These are phyloP conservation scores for Wickerhamiella shivajii DNA, from an alignment of 805 yeast species.

Conservation along the genomic window DNA sequence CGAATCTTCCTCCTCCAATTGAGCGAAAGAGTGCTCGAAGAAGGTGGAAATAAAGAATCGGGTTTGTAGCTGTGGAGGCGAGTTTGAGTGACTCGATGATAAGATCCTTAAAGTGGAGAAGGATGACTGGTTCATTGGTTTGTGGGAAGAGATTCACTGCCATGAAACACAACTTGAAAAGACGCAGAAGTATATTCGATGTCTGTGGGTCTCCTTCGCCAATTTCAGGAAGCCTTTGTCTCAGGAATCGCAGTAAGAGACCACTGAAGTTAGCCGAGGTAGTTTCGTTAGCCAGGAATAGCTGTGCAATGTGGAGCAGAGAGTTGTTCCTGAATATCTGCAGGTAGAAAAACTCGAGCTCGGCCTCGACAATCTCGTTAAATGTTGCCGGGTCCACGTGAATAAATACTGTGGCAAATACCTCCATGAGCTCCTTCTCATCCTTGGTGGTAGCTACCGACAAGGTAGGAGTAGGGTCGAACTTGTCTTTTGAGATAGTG, in stretches of 20 bases:
- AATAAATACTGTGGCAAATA: conserved; percentile 82
- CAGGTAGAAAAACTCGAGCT: conserved; percentile 62
- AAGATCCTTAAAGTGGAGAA: conserved; percentile 76
- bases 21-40: conserved; percentile 82
- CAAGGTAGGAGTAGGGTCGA: conserved; percentile 45
- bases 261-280: conserved; percentile 88
- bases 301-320: conserved; percentile 79
- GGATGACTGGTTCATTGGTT: conserved; percentile 70
- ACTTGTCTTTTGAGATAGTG: conserved; percentile 1
- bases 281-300: conserved; percentile 85
- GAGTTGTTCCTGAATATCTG: conserved; percentile 75
- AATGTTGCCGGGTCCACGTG: conserved; percentile 93
- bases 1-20: conserved; percentile 95
- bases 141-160: conserved; percentile 81
- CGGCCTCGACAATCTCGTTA: conserved; percentile 75
- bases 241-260: conserved; percentile 59
- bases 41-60: conserved; percentile 75
- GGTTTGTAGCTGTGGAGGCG: conserved; percentile 79
- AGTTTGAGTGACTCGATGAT: conserved; percentile 65
- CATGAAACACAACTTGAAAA: conserved; percentile 89
- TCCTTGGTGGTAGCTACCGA: conserved; percentile 84
- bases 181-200: conserved; percentile 65
- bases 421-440: conserved; percentile 90
- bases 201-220: conserved; percentile 69
- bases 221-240: conserved; percentile 54